Percentiles rank a stretch among this genome's conserved stretches.
Conservation (phyloP, 2,329 filamentous ascomycete genomes). For the Celoporthe dispersa region DNA sequence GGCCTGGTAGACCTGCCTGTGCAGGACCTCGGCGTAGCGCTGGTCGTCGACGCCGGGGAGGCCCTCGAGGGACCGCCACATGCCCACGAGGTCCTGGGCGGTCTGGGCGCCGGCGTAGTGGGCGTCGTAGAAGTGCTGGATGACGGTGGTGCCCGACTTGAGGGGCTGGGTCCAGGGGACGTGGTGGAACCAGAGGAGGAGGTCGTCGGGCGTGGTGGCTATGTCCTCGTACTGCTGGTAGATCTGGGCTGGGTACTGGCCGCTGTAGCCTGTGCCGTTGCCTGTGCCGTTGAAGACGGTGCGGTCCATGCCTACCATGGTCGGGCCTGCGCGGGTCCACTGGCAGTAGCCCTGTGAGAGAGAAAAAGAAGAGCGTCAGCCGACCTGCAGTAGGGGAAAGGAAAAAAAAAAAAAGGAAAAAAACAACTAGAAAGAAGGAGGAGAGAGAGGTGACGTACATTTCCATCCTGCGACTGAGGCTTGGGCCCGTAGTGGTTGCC, state of each 20-base stretch:
- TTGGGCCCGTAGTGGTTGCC: slow-evolving; percentile 71
- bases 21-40: slow-evolving; percentile 62
- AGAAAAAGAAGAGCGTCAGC: neutral
- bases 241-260: slow-evolving; percentile 68
- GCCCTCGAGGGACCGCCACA: slow-evolving; percentile 59
- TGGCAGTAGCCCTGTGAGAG: slow-evolving; percentile 62
- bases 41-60: slow-evolving; percentile 58
- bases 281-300: slow-evolving; percentile 71
- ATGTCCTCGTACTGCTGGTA: slow-evolving; percentile 62
- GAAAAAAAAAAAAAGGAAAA: neutral
- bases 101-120: slow-evolving; percentile 60
- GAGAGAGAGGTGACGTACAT: slow-evolving; percentile 36
- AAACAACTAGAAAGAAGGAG: neutral
- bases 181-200: slow-evolving; percentile 77
- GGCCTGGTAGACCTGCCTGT: slow-evolving; percentile 66
- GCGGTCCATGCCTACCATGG: slow-evolving; percentile 71
- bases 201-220: slow-evolving; percentile 67
- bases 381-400: neutral
- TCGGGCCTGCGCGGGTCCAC: slow-evolving; percentile 68
- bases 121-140: slow-evolving; percentile 58
- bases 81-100: slow-evolving; percentile 59
- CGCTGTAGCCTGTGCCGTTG: slow-evolving; percentile 68
- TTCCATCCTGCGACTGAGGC: slow-evolving; percentile 67
- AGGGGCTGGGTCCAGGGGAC: slow-evolving; percentile 68
- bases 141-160: slow-evolving; percentile 66